phyloP scores from a whole-genome alignment of 345 rosid species.

The Draba incana region DNA sequence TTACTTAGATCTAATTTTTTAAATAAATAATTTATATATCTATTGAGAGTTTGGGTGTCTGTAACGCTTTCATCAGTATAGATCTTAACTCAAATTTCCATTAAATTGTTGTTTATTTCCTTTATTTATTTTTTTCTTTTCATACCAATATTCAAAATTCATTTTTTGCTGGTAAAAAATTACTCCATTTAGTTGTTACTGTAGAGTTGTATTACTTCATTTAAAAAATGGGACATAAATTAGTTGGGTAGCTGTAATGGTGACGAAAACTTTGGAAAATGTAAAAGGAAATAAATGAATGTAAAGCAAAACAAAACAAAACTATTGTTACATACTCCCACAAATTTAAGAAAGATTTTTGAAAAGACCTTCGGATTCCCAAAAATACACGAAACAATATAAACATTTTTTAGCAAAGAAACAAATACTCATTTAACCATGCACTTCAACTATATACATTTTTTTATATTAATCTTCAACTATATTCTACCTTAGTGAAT shows the following conservation, averaged over 20 bases:
- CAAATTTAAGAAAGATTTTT: background rate
- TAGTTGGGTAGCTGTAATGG: conserved; percentile 41
- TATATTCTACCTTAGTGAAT: too few relatives aligned
- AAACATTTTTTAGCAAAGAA: background rate
- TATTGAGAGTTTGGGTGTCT: background rate
- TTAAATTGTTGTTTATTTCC: background rate
- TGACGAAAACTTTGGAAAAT: conserved; percentile 36
- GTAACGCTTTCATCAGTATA: background rate
- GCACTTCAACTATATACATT: too few relatives aligned
- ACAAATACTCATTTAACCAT: too few relatives aligned
- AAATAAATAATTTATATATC: background rate
- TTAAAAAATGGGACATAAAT: conserved; percentile 16
- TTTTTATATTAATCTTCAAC: too few relatives aligned
- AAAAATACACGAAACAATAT: conserved; percentile 16
- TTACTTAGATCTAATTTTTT: background rate
- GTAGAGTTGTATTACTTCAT: background rate
- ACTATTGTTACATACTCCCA: background rate
- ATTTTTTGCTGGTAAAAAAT: background rate
- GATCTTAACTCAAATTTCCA: background rate
- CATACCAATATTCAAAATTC: background rate
- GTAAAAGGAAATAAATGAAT: conserved; percentile 34
- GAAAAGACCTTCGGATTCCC: conserved; percentile 24
- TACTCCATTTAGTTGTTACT: background rate
- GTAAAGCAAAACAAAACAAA: conserved; percentile 23
- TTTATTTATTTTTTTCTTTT: background rate